These are phyloP conservation scores for Linanthus parryae DNA, from an alignment of 148 eudicot species.

Conservation along the genomic window DNA sequence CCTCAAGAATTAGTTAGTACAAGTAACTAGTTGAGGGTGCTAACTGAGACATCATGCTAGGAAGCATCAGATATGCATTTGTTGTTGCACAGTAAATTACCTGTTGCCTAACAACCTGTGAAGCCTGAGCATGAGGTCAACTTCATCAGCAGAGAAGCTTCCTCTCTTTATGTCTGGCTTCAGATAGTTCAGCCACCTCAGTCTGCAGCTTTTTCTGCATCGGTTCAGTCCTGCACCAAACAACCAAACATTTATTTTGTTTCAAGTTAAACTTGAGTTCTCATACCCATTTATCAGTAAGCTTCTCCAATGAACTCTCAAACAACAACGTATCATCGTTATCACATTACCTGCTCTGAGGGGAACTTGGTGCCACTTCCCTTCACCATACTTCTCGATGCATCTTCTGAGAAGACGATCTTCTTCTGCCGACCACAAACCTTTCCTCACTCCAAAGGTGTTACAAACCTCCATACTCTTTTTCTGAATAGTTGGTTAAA, in stretches of 20 bases:
- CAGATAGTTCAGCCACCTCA: constrained; percentile 30
- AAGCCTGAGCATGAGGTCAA: constrained; percentile 19
- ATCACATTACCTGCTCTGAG: constrained; percentile 2
- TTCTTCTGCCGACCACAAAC: constrained; percentile 6
- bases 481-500: too few species aligned
- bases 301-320: too few species aligned
- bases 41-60: too few species aligned
- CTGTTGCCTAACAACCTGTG: constrained; percentile 27
- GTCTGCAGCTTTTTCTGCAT: constrained; percentile 28
- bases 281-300: too few species aligned
- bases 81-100: too few species aligned
- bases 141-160: constrained; percentile 5
- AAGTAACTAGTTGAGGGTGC: not conserved
- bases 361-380: constrained; percentile 12
- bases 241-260: too few species aligned
- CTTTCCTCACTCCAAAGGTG: constrained; percentile 5
- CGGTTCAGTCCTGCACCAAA: constrained; percentile 24
- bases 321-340: too few species aligned
- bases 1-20: not conserved
- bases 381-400: constrained; percentile 7
- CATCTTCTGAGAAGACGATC: constrained; percentile 6
- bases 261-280: not conserved
- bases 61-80: too few species aligned
- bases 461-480: constrained; percentile 5
- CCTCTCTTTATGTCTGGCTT: constrained; percentile 24